Evolutionary conservation across 2,329 filamentous ascomycete genomes (phyloP), one percentile per base, ranked within the genome.

Genomic region (Ilyonectria sp.): DNA sequence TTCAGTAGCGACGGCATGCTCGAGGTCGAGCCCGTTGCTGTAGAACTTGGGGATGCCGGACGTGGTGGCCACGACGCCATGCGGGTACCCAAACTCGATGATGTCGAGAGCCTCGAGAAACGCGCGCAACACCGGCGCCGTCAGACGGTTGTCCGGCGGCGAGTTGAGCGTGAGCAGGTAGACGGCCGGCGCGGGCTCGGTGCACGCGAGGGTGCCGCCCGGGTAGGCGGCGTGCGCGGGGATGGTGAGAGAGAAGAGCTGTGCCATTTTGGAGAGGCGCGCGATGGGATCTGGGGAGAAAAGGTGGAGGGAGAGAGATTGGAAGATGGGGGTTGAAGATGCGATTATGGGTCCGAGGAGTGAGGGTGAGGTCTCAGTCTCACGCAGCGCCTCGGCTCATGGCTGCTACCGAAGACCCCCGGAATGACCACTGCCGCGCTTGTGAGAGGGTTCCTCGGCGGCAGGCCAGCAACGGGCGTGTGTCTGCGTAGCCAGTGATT

Each of bases 1-100:
- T 1, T 89, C 85, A 1, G 88, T 89, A 33, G 81, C 79, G 37
- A 85, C 76, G n/a, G 90, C 91, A 77, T 93, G 88, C 44, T 89
- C 85, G 15, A 95, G 87, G 79, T 96, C 92, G n/a, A 96, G 86
- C 0, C 93, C 93, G 81, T 95, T 95, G 79, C 88, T 91, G 83
- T 92, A 96, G 85, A 95, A 95, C 77, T 96, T 96, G 58, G 84
- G 79, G 65, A 95, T 92, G 54, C 86, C 88, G 47, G 90, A 93
- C 0, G 93, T 95, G 6, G 93, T 95, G 65, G 95, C 84, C 15
- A 96, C 85, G 6, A 95, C 93, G 59, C 93, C 93, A n/a, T 87
- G 87, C 0, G 88, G 85, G 74, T 92, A 86, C 54, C 78, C 86
- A 66, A 90, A 87, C 79, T 94, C 91, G 75, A 96, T 82, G 23